Base-by-base conservation (phyloP, 2,329 filamentous ascomycete species). In the Zelopaecilomyces penicillatus region DNA sequence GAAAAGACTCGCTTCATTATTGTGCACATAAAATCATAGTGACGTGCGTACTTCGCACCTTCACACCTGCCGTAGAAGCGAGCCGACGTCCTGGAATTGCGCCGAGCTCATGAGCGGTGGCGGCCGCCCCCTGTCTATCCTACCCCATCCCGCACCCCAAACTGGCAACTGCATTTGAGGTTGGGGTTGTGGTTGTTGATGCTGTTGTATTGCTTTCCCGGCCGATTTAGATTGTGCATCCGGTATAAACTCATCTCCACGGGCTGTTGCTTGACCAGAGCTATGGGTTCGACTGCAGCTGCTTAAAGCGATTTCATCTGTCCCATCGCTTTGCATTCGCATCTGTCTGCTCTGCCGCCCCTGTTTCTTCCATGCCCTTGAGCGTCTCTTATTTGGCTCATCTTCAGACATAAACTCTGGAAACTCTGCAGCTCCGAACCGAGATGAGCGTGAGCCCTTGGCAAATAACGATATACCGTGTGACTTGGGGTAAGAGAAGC, bases 401-500 rank as follows among this genome's bases (percentile, higher is more conserved):
- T 60, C 52, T n/a, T 48, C 46, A 12, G 52, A 50, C 51, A 61
- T 37, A 50, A 67, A 44, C 39, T 71, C 65, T 1, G 69, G 68
- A 4, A 64, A 67, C 1, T 65, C 65, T 67, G 70, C 71, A 50
- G 70, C 71, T 8, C 66, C 68, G 19, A 64, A 51, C 8, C 61
- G 61, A 6, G 60, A 57, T 5, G 56, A 53, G 30, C 62, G 61
- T 6, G 59, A 57, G 29, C 52, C 55, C 9, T 56, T 54, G 8
- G 50, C 50, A 37, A 60, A 58, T 19, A 19, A 19, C 0, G 50
- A 50, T 6, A 51, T 53, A 30, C 48, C 45, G 43, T 54, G 54
- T 5, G 58, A 57, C 8, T 66, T 65, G 1, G 69, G 66, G 41
- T 74, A 74, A 31, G 62, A 58, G 50, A 76, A 76, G 0, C 74